A percentile compares a stretch with the other conserved stretches of the same genome.
Evolutionary conservation across 495 filamentous ascomycete species (phyloP).

Genomic region (Cairneyella variabilis): DNA sequence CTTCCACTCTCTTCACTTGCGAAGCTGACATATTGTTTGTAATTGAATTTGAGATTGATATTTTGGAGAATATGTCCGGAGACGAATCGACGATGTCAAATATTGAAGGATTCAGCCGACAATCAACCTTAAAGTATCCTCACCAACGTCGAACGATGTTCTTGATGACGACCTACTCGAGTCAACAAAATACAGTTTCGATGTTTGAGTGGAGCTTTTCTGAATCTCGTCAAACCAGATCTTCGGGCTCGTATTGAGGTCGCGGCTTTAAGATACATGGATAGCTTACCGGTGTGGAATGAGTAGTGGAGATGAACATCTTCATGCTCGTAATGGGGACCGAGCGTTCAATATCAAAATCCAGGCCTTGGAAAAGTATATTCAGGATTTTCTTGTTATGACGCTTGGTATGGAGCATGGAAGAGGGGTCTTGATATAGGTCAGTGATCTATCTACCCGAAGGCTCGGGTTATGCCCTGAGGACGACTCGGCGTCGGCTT

Average conservation of each 20-base stretch:
- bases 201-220: background rate
- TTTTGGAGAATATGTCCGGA: background rate
- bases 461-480: too few species aligned
- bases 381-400: too few species aligned
- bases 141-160: background rate
- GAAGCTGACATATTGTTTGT: background rate
- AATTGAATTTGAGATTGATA: background rate
- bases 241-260: too few species aligned
- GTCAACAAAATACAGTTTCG: background rate
- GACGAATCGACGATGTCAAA: background rate
- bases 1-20: too few species aligned
- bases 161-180: background rate
- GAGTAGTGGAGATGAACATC: background rate
- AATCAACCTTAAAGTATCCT: constrained; percentile 4
- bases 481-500: too few species aligned
- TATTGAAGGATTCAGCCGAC: background rate
- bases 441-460: too few species aligned
- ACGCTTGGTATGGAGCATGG: too few species aligned
- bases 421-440: too few species aligned
- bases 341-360: too few species aligned
- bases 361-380: too few species aligned
- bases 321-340: too few species aligned
- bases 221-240: background rate
- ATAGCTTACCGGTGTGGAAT: background rate
- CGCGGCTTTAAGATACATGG: background rate